A percentile compares a stretch with the other conserved stretches of the same genome.
Evolutionary conservation across 192 early-diverging fungal genomes (phyloP).

Genomic region (Helicostylum pulchrum): DNA sequence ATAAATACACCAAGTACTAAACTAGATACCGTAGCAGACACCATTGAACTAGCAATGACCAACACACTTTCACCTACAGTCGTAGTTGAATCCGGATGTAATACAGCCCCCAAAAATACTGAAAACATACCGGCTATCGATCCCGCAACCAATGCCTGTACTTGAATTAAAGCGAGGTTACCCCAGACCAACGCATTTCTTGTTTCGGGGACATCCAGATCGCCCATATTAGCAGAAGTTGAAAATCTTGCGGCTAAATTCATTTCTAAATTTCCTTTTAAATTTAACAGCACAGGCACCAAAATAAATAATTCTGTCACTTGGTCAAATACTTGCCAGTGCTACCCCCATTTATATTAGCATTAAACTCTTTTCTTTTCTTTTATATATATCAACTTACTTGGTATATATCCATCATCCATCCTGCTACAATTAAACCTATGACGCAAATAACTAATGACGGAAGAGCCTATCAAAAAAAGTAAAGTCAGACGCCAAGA

Average conservation of each 20-base stretch:
- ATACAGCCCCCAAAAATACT: constrained; percentile 52
- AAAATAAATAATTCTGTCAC: constrained; percentile 80
- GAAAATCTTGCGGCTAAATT: constrained; percentile 85
- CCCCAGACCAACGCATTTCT: constrained; percentile 61
- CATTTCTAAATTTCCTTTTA: constrained; percentile 92
- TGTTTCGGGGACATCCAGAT: constrained; percentile 50
- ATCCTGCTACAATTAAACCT: constrained; percentile 69
- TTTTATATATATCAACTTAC: constrained; percentile 28
- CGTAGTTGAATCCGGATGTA: constrained; percentile 43
- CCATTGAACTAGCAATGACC: constrained; percentile 62
- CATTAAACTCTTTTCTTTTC: constrained; percentile 2
- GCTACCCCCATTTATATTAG: constrained; percentile 28
- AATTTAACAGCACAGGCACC: constrained; percentile 78
- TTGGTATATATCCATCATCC: constrained; percentile 62
- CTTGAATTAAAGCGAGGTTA: constrained; percentile 71
- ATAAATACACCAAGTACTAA: constrained; percentile 72
- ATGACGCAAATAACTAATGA: constrained; percentile 67
- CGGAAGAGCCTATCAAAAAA: constrained; percentile 48
- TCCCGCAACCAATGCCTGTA: constrained; percentile 71
- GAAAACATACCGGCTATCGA: constrained; percentile 70
- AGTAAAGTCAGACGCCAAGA: background rate
- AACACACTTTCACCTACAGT: constrained; percentile 48
- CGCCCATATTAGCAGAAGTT: constrained; percentile 70
- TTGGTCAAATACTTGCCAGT: constrained; percentile 63
- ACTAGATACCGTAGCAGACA: constrained; percentile 67